Base-by-base conservation (phyloP, 352 stramenopile genomes). In the Phytophthora lateralis region DNA sequence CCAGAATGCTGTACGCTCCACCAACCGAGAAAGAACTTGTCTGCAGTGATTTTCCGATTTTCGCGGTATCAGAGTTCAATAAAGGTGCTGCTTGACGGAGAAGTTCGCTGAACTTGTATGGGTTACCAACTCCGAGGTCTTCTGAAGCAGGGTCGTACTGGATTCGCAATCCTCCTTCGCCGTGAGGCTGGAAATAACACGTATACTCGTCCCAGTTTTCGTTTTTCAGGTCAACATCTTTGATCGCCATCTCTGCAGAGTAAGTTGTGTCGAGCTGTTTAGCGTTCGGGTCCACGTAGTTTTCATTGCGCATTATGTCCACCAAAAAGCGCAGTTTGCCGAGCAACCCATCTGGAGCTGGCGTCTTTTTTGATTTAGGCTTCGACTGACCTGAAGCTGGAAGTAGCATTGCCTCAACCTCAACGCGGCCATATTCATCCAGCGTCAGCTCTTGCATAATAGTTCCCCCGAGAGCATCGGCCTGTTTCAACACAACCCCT, bases 231-330 rank as follows among this genome's bases (percentile, higher is more conserved):
- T 41, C 29, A 9, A 66, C 47, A 11, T 50, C 63, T 32, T 78
- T 71, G 26, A 90, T 70, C 4, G 52, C 51, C 6, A 88, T 49
- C 45, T 88, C 78, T 6, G 76, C 71, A 1, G 80, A 86, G 35
- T 74, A 81, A 45, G 69, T 82, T 1, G 69, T 76, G 27, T 87
- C 80, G 10, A 74, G 47, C 15, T 54, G 60, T 24, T 67, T 69
- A 20, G 53, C 48, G 11, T 29, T 65, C 0, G 64, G 61, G 48
- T 86, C 70, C 7, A 82, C 55, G 20, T 74, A 88, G 44, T 84
- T 87, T 11, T 91, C 80, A 50, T 89, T 87, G 20, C 77, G 66
- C n/a, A 67, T 62, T 0, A 91, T 44, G 55, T 90, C 72, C 6
- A 91, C 51, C 8, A 53, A 35, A 30, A 91, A 85, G 5, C 69